These are phyloP conservation scores for Ganoderma boninense DNA, from an alignment of 1,284 basidiomycete genomes.

Conservation along the genomic window DNA sequence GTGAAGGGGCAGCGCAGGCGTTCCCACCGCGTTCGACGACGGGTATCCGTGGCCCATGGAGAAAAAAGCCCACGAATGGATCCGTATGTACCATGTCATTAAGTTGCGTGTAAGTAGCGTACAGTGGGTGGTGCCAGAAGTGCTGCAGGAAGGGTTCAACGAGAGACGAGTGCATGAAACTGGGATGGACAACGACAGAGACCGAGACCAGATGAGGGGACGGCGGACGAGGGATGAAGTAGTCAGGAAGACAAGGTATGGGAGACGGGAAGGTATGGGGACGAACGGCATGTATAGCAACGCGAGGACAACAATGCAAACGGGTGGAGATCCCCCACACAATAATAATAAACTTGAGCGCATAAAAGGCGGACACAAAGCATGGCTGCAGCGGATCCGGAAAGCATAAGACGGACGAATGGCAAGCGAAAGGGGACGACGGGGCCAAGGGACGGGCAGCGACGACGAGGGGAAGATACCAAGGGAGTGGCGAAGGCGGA, in stretches of 20 bases:
- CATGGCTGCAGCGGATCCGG: background rate
- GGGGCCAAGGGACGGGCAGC: background rate
- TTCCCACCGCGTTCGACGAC: background rate
- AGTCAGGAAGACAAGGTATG: background rate
- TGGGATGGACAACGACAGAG: background rate
- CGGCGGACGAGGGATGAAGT: background rate
- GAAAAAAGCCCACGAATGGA: background rate
- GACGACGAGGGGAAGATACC: background rate
- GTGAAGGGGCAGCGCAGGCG: background rate
- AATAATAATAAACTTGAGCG: slow-evolving; percentile 26
- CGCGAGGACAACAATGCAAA: slow-evolving; percentile 19
- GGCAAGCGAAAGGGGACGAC: background rate
- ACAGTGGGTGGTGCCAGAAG: background rate
- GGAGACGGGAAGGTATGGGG: background rate
- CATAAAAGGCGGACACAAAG: background rate
- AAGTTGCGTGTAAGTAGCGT: slow-evolving; percentile 5
- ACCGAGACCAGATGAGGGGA: background rate
- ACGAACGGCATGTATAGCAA: slow-evolving; percentile 13
- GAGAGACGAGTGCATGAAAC: background rate
- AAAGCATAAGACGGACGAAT: background rate
- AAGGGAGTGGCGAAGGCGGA: background rate
- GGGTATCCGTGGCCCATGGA: background rate
- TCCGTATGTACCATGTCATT: slow-evolving; percentile 1
- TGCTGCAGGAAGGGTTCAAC: background rate
- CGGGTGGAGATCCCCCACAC: slow-evolving; percentile 18